Evolutionary conservation across 2,329 filamentous ascomycete species (phyloP).

Genomic region (Aureobasidium sp.): DNA sequence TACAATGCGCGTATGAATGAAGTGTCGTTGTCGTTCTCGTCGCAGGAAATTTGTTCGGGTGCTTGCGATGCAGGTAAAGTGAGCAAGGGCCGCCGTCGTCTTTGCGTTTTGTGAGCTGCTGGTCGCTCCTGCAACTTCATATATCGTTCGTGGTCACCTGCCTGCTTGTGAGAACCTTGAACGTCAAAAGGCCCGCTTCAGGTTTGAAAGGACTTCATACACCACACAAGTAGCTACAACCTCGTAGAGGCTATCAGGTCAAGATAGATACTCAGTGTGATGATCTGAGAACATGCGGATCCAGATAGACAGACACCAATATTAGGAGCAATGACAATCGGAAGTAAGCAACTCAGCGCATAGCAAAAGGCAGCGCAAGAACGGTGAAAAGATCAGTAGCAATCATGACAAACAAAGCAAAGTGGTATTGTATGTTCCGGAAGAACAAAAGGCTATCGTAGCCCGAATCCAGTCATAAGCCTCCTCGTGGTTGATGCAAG

Average conservation of each 20-base stretch:
- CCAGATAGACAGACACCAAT: too few species aligned
- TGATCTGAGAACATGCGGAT: too few species aligned
- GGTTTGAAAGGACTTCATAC: background rate
- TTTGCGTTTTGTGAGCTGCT: background rate
- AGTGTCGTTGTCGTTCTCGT: background rate
- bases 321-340: too few species aligned
- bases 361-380: too few species aligned
- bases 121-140: background rate
- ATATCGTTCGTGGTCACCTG: background rate
- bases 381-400: background rate
- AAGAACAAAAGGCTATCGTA: background rate
- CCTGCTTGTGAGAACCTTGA: background rate
- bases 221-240: background rate
- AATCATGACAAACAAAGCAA: background rate
- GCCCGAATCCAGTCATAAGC: background rate
- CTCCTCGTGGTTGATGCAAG: background rate
- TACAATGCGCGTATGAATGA: background rate
- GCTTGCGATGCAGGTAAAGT: background rate
- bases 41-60: background rate
- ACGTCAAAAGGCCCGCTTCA: background rate
- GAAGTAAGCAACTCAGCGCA: too few species aligned
- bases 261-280: background rate
- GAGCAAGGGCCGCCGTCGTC: background rate
- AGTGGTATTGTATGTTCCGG: background rate
- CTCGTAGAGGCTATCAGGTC: background rate